Evolutionary conservation across 148 eudicot genomes (phyloP).

Genomic region (Polygonum aviculare): DNA sequence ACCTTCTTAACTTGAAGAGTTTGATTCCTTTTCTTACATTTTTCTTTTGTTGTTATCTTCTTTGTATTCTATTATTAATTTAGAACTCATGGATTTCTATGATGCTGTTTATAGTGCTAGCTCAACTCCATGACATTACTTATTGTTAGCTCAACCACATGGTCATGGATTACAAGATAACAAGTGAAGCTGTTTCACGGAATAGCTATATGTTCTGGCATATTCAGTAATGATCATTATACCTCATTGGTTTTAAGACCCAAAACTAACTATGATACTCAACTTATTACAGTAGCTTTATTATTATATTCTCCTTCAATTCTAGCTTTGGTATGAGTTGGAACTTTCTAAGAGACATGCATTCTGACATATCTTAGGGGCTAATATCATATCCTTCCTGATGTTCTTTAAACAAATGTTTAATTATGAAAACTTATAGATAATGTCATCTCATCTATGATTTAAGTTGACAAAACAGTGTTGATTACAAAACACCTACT

Average conservation of each 20-base stretch:
- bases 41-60: neutral
- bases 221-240: no score
- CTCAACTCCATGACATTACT: neutral
- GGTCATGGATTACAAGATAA: no score
- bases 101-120: neutral
- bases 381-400: neutral
- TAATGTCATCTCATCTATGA: neutral
- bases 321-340: neutral
- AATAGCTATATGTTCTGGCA: no score
- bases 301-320: neutral
- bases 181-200: no score
- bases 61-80: neutral
- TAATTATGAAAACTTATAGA: neutral
- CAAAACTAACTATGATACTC: no score
- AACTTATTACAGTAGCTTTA: no score
- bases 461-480: neutral
- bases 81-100: neutral
- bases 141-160: neutral
- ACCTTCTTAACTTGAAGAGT: neutral
- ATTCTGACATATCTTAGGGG: neutral
- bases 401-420: neutral
- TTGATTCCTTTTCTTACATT: neutral
- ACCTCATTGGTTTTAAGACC: no score
- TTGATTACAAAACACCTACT: neutral
- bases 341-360: neutral